These are phyloP conservation scores for Lolium rigidum DNA, from an alignment of 176 grass and related monocot genomes.

Conservation along the genomic window DNA sequence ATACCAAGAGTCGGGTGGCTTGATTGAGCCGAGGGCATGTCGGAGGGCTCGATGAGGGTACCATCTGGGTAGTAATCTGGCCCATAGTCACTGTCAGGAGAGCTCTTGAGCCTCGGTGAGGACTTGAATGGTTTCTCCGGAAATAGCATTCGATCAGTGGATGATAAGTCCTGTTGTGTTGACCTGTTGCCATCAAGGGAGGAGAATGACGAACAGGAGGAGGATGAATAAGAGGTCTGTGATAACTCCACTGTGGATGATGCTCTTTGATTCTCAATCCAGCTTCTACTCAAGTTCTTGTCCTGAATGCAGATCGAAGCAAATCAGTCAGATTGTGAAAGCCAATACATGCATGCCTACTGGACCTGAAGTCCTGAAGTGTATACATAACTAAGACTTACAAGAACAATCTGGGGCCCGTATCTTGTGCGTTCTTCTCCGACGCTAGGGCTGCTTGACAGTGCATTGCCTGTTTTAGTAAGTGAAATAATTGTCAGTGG, in stretches of 20 bases:
- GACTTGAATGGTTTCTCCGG: conserved; percentile 71
- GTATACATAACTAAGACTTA: conserved; percentile 44
- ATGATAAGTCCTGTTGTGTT: conserved; percentile 73
- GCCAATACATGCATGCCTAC: conserved; percentile 15
- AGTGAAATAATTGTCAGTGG: conserved; percentile 36
- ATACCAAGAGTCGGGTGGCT: conserved; percentile 56
- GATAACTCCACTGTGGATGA: conserved; percentile 59
- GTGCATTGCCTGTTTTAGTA: conserved; percentile 58
- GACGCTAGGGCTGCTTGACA: conserved; percentile 58
- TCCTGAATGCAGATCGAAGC: conserved; percentile 57
- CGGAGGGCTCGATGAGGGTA: conserved; percentile 14
- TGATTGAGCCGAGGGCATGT: conserved; percentile 35
- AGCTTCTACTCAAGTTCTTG: conserved; percentile 75
- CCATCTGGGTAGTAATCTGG: conserved; percentile 40
- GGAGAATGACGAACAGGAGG: conserved; percentile 83
- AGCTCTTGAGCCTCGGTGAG: conserved; percentile 68
- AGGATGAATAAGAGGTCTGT: conserved; percentile 74
- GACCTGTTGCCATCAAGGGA: conserved; percentile 87
- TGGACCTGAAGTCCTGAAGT: background rate
- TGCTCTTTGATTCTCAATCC: conserved; percentile 66
- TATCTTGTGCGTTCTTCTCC: conserved; percentile 56
- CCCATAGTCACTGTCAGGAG: conserved; percentile 52
- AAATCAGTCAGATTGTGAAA: conserved; percentile 29
- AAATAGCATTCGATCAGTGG: conserved; percentile 65
- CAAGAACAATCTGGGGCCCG: conserved; percentile 63